Evolutionary conservation across 495 filamentous ascomycete genomes (phyloP).

Genomic region (Venustampulla echinocandica): DNA sequence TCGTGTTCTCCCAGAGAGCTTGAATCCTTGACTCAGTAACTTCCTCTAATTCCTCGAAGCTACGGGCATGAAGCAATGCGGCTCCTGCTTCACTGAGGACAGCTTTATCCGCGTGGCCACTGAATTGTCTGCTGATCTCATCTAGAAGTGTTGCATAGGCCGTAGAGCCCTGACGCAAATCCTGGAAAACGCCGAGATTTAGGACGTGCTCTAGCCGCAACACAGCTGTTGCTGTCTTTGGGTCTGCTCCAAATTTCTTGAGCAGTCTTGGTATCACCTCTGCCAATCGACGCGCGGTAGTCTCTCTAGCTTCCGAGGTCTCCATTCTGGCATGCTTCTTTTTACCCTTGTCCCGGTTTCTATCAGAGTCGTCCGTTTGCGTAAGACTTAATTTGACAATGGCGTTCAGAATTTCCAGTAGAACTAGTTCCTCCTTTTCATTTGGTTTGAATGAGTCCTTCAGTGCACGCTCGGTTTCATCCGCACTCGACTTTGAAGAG

Average conservation of each 20-base stretch:
- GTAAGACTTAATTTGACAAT: constrained; percentile 60
- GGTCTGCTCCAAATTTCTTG: constrained; percentile 85
- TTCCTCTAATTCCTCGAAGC: constrained; percentile 80
- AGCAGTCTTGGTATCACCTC: constrained; percentile 73
- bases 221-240: constrained; percentile 75
- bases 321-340: constrained; percentile 58
- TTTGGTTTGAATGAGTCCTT: constrained; percentile 14
- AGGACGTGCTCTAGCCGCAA: constrained; percentile 80
- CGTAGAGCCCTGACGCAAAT: constrained; percentile 76
- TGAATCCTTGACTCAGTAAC: constrained; percentile 70
- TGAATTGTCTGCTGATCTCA: constrained; percentile 89
- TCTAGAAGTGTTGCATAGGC: constrained; percentile 76
- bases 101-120: constrained; percentile 74
- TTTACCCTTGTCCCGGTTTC: constrained; percentile 54
- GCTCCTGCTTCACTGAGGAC: constrained; percentile 79
- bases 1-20: constrained; percentile 75
- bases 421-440: constrained; percentile 70
- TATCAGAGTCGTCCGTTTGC: constrained; percentile 52
- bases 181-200: constrained; percentile 80
- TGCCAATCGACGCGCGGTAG: constrained; percentile 64
- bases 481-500: constrained; percentile 33
- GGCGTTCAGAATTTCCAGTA: constrained; percentile 79
- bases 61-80: constrained; percentile 75
- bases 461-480: constrained; percentile 14
- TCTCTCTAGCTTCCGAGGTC: constrained; percentile 57